Evolutionary conservation across 2,329 filamentous ascomycete species (phyloP), one percentile per base, ranked within the genome.

Genomic region (Aspergillus brunneoviolaceus): DNA sequence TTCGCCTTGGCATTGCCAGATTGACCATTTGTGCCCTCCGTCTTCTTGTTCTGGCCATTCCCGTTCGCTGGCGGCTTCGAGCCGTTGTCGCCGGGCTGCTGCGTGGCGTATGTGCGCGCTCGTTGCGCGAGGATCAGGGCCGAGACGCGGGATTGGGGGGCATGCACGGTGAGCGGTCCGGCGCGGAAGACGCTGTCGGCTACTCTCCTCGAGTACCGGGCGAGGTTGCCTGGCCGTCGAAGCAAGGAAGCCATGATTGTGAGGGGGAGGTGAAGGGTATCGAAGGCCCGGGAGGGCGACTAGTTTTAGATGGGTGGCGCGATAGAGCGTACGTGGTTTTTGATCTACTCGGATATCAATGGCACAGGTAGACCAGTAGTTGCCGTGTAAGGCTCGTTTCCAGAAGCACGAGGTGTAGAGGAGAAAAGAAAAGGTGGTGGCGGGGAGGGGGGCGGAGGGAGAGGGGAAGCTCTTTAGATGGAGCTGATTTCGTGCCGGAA

Each of bases 201-300:
- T 66, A 82, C 82, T 67, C 83, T 78, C 75, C 83, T 84, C 60
- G 85, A 84, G 71, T 86, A 81, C 74, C 84, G 83, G 77, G 85
- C 85, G 73, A 90, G 78, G 75, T 85, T 84, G 80, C 85, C 85
- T 74, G 87, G 84, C 76, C 86, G 85, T 75, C 87, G 85, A 67
- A 89, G 79, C 70, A 88, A 80, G 70, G 85, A 85, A 74, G 86
- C 87, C 88, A 90, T 90, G 77, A 74, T 80, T 77, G 74, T 75
- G 70, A 70, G 70, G 67, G 64, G 61, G 65, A 70, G 71, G 72
- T 70, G 63, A 63, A 71, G 70, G 71, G 60, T 49, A 50, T 21
- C 51, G 51, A 50, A 54, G 55, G 29, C 33, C 25, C 65, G 59
- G 60, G 64, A 68, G 63, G 62, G 39, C 39, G 39, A 45, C 39